Evolutionary conservation across 2,329 filamentous ascomycete species (phyloP), one percentile per base, ranked within the genome.

Genomic region (Colletotrichum neosansevieriae): DNA sequence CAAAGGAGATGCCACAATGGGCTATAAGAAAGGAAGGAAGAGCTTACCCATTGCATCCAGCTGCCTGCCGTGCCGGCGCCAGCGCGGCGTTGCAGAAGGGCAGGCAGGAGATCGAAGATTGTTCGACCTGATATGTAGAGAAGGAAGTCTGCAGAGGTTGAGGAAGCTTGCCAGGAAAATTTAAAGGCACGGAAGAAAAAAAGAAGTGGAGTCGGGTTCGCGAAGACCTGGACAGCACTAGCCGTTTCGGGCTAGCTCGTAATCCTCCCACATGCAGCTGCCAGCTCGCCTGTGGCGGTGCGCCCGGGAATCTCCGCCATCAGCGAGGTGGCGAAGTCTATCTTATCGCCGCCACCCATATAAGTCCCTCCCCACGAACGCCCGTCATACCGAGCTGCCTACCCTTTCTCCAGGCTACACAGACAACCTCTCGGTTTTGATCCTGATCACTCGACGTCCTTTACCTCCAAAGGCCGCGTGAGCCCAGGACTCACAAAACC

Each of bases 281-380:
- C 1, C 70, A 56, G 47, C 67, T 47, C 50, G 67, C 75, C 3
- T 69, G 79, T 81, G 79, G 79, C 79, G 75, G 76, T 79, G 78
- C 78, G 73, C 36, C 70, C 54, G 64, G 60, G 60, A 56, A 64
- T 61, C 60, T 70, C 63, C 50, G 58, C 49, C 36, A 32, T 44
- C 50, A 61, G 60, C 57, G 7, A 56, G 64, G 75, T 76, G 75
- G 75, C 75, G 72, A 75, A 73, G 71, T 57, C 36, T 56, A 50
- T 72, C 60, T 61, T 64, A 63, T 67, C 69, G 58, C 68, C 62
- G 49, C 59, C 38, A 19, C 19, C 64, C 61, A 65, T 72, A 72
- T 68, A 68, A 68, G 50, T 66, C 17, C 72, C 62, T 71, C 70
- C 72, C 73, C 73, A 72, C 69, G 57, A 58, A 49, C 72, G 59